These are phyloP conservation scores for Sanguinoderma infundibulare DNA, from an alignment of 1,284 basidiomycete genomes.

Conservation along the genomic window DNA sequence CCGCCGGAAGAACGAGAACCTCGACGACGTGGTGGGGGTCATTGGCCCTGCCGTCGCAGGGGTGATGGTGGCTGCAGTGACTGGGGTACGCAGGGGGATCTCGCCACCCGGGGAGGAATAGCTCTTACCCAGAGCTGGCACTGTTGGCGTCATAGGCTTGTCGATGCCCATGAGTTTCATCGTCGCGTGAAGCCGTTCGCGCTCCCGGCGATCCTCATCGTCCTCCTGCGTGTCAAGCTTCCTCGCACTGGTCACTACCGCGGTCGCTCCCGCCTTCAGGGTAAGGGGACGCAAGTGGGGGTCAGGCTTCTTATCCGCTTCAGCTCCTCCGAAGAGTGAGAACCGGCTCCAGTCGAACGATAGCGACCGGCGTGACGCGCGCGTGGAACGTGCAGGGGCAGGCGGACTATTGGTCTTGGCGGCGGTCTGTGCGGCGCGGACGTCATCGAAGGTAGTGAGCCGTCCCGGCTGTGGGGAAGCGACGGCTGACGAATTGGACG, in stretches of 20 bases:
- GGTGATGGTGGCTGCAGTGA: slow-evolving; percentile 38
- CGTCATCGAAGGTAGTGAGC: slow-evolving; percentile 38
- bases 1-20: slow-evolving; percentile 75
- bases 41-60: slow-evolving; percentile 28
- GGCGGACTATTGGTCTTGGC: slow-evolving; percentile 34
- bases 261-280: slow-evolving; percentile 61
- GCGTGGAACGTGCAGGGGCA: slow-evolving; percentile 33
- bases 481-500: slow-evolving; percentile 37
- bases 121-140: slow-evolving; percentile 47
- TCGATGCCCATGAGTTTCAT: slow-evolving; percentile 94
- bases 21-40: slow-evolving; percentile 38
- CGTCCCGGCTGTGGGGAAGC: slow-evolving; percentile 37
- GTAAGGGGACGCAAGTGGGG: slow-evolving; percentile 70
- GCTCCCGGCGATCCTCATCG: slow-evolving; percentile 84
- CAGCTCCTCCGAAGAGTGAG: slow-evolving; percentile 62
- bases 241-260: slow-evolving; percentile 64
- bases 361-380: slow-evolving; percentile 69
- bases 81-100: slow-evolving; percentile 24
- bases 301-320: slow-evolving; percentile 59
- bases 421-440: slow-evolving; percentile 42
- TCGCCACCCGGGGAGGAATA: slow-evolving; percentile 43
- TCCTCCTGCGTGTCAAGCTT: slow-evolving; percentile 84
- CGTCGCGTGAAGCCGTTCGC: slow-evolving; percentile 84
- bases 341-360: slow-evolving; percentile 84
- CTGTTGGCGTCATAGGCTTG: slow-evolving; percentile 47